Evolutionary conservation across 78 protist genomes (phyloP).

Genomic region (Pigoraptor vietnamica): DNA sequence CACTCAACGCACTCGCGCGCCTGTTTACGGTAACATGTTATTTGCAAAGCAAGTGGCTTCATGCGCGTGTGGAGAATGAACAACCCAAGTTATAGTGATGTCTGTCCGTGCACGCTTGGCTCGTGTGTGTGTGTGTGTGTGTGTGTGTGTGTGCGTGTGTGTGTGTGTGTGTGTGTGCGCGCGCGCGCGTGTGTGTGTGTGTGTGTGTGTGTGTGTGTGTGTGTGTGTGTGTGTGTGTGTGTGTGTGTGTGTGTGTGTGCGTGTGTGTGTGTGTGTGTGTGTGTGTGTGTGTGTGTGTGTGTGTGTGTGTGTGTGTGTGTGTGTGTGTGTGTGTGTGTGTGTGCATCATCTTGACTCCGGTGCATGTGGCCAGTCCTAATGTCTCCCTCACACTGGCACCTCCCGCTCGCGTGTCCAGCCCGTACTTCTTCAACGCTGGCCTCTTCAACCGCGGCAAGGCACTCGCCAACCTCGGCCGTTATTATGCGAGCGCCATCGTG

Average conservation of each 20-base stretch:
- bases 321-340: too few relatives aligned
- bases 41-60: not conserved
- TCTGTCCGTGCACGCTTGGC: not conserved
- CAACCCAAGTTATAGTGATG: not conserved
- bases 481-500: constrained; percentile 38
- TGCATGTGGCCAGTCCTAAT: not conserved
- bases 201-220: too few relatives aligned
- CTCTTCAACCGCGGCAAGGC: constrained; percentile 39
- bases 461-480: constrained; percentile 25
- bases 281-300: too few relatives aligned
- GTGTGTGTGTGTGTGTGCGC: too few relatives aligned
- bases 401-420: not conserved
- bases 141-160: too few relatives aligned
- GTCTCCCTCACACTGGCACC: not conserved
- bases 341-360: too few relatives aligned
- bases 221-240: too few relatives aligned
- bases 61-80: not conserved
- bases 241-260: too few relatives aligned
- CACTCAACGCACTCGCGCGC: not conserved
- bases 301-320: too few relatives aligned
- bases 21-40: not conserved
- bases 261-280: too few relatives aligned
- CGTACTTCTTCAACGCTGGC: constrained; percentile 60
- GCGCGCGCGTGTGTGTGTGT: too few relatives aligned
- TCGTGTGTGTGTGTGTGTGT: too few relatives aligned